Conservation (phyloP, 2,329 filamentous ascomycete genomes). For the Chaetomiaceae sp. region DNA sequence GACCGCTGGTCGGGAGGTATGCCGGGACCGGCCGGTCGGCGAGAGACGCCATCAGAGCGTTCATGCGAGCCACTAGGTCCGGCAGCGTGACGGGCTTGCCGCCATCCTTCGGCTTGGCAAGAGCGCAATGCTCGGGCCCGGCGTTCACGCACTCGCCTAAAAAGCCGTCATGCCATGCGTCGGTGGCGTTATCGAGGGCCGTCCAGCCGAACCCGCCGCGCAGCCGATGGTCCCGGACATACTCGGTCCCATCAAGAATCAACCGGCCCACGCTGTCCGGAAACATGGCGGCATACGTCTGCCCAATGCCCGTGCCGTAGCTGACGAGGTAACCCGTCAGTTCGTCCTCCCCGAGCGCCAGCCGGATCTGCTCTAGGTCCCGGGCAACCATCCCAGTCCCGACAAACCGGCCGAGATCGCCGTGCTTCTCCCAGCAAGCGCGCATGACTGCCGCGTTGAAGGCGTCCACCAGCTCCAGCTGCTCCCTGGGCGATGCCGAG, state of each 20-base stretch:
- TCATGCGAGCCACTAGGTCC: constrained; percentile 38
- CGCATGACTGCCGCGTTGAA: constrained; percentile 42
- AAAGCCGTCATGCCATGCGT: constrained; percentile 48
- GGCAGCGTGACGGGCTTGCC: constrained; percentile 32
- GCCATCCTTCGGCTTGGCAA: constrained; percentile 34
- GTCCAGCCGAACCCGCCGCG: constrained; percentile 45
- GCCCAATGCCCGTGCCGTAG: constrained; percentile 50
- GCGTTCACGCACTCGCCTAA: constrained; percentile 47
- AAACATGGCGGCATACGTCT: constrained; percentile 49
- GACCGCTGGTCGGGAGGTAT: constrained; percentile 38
- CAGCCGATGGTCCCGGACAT: constrained; percentile 42
- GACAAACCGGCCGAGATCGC: constrained; percentile 44
- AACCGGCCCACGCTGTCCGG: constrained; percentile 44
- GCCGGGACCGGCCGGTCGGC: constrained; percentile 36
- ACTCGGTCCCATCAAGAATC: constrained; percentile 47
- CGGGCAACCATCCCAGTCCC: constrained; percentile 44
- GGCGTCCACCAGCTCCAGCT: constrained; percentile 43
- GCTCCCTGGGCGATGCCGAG: constrained; percentile 31
- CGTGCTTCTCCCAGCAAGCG: constrained; percentile 40
- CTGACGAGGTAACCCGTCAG: constrained; percentile 47
- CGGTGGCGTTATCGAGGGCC: constrained; percentile 45
- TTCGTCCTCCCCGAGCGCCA: constrained; percentile 42
- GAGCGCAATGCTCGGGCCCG: constrained; percentile 42
- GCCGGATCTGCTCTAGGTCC: constrained; percentile 47
- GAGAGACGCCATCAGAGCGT: constrained; percentile 35